These are phyloP conservation scores for Colletotrichum sp. DNA, from an alignment of 2,329 filamentous ascomycete genomes.

Conservation along the genomic window DNA sequence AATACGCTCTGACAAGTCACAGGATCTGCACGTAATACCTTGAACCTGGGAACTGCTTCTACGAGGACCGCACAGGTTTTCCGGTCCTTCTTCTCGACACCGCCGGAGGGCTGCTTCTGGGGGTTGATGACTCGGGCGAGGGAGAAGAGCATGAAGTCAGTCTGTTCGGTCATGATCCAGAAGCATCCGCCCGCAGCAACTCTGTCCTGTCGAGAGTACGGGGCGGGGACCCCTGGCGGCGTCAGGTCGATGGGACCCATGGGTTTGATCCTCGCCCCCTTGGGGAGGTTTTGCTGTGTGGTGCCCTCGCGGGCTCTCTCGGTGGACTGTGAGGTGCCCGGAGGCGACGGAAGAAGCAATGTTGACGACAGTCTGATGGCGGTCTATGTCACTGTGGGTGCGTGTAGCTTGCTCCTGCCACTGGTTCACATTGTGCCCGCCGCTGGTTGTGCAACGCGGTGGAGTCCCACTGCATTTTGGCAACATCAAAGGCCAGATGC, in stretches of 20 bases:
- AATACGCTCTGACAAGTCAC: neutral
- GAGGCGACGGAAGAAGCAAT: neutral
- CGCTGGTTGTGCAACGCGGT: neutral
- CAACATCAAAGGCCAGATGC: neutral
- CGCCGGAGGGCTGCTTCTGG: neutral
- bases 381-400: neutral
- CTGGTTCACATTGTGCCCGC: neutral
- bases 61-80: neutral
- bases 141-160: neutral
- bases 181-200: neutral
- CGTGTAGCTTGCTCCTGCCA: neutral
- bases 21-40: conserved; percentile 6
- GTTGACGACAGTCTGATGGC: neutral
- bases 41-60: neutral
- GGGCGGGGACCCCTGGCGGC: neutral
- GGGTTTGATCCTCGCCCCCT: conserved; percentile 2
- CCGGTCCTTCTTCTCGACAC: neutral
- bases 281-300: neutral
- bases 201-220: neutral
- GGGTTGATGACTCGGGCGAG: neutral
- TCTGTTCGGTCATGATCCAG: neutral
- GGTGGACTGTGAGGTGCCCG: neutral
- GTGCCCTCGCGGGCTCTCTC: neutral
- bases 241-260: neutral
- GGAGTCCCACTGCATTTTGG: neutral